Conservation (phyloP, 139 green algal genomes). For the Zygnema cylindricum region DNA sequence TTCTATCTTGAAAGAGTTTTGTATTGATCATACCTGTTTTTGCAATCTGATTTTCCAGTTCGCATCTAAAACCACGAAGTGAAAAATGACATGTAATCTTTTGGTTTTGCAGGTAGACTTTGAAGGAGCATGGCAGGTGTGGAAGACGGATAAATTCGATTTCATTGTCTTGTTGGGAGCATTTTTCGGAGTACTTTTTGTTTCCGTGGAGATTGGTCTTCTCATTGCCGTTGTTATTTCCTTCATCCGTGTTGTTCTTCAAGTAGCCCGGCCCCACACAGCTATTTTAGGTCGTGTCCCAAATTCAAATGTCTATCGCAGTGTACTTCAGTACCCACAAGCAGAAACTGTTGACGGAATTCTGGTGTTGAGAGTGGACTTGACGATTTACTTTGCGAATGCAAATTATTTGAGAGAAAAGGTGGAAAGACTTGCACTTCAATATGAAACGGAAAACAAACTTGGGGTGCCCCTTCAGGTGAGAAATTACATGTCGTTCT, state of each 20-base stretch:
- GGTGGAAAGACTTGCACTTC: background rate
- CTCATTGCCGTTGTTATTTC: slow-evolving; percentile 47
- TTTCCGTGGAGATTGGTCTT: slow-evolving; percentile 52
- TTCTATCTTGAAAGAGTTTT: too few relatives aligned
- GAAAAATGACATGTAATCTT: too few relatives aligned
- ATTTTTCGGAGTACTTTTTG: slow-evolving; percentile 58
- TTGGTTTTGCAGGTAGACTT: slow-evolving; percentile 40
- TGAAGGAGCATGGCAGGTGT: slow-evolving; percentile 5
- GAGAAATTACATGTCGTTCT: too few relatives aligned
- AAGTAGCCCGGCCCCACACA: slow-evolving; percentile 71
- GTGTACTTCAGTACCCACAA: slow-evolving; percentile 80
- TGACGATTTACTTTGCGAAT: slow-evolving; percentile 77
- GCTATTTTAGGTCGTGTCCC: slow-evolving; percentile 78
- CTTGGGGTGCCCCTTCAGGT: background rate
- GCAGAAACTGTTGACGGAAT: slow-evolving; percentile 68
- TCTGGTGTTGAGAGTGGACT: slow-evolving; percentile 74
- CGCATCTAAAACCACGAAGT: too few relatives aligned
- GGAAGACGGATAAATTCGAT: slow-evolving; percentile 54
- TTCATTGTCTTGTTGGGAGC: slow-evolving; percentile 37
- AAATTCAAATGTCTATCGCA: slow-evolving; percentile 70
- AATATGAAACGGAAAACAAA: background rate
- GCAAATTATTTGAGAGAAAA: slow-evolving; percentile 70
- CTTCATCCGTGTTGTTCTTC: background rate
- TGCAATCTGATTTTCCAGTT: too few relatives aligned
- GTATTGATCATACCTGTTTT: too few relatives aligned